A percentile compares a stretch with the other conserved stretches of the same genome.
These are phyloP conservation scores for Parafenestella ontariensis DNA, from an alignment of 2,329 filamentous ascomycete genomes.

Conservation along the genomic window DNA sequence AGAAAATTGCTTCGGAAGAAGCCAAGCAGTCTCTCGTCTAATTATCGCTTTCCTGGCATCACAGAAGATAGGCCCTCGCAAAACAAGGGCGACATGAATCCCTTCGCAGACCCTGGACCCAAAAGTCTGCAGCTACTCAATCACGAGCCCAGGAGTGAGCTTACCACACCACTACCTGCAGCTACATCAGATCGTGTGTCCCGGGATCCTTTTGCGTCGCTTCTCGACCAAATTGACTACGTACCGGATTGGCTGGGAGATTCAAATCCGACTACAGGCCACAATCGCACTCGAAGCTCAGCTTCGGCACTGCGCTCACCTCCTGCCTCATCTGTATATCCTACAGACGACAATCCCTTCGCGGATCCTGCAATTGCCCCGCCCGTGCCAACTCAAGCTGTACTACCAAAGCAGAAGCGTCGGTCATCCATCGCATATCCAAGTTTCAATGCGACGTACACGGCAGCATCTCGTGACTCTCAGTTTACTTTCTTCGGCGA, in stretches of 20 bases:
- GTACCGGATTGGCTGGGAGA: constrained; percentile 35
- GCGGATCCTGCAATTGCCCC: constrained; percentile 32
- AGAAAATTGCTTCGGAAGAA: constrained; percentile 39
- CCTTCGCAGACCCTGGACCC: constrained; percentile 37
- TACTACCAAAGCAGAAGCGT: constrained; percentile 28
- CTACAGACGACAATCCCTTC: constrained; percentile 33
- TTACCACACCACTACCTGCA: constrained; percentile 36
- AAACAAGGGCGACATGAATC: constrained; percentile 27
- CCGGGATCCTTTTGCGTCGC: constrained; percentile 41
- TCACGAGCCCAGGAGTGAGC: constrained; percentile 30
- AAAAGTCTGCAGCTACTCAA: constrained; percentile 33
- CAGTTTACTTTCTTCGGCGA: constrained; percentile 41
- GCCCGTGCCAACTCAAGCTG: constrained; percentile 32
- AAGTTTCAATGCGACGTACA: constrained; percentile 32
- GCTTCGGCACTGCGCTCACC: constrained; percentile 41
- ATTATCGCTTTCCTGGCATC: constrained; percentile 39
- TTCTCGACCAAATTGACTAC: constrained; percentile 33
- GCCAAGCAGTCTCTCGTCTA: constrained; percentile 35
- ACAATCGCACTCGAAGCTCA: constrained; percentile 40
- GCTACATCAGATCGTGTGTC: constrained; percentile 26
- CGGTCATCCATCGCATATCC: constrained; percentile 34
- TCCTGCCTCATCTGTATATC: constrained; percentile 38
- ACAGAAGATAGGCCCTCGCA: constrained; percentile 31
- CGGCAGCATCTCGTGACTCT: constrained; percentile 33
- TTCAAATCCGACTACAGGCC: constrained; percentile 17